Evolutionary conservation across 2,329 filamentous ascomycete genomes (phyloP).

Genomic region (Alternaria alternata): DNA sequence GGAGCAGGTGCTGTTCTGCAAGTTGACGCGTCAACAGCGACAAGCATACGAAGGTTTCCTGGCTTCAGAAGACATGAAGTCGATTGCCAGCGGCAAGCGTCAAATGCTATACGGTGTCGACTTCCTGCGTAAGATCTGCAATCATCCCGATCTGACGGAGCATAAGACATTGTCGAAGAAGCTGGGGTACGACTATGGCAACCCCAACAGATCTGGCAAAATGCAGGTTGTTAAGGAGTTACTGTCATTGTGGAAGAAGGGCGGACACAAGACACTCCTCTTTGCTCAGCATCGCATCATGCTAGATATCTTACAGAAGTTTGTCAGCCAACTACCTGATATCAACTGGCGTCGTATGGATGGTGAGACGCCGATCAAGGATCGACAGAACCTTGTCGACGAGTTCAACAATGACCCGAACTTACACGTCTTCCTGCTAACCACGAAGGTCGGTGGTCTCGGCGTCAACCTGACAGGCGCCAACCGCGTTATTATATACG

Average conservation of each 20-base stretch:
- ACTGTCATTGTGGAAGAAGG: slow-evolving; percentile 85
- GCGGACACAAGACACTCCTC: slow-evolving; percentile 92
- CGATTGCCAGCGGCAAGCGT: slow-evolving; percentile 76
- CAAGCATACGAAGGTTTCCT: slow-evolving; percentile 84
- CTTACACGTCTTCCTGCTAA: slow-evolving; percentile 88
- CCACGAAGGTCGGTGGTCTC: slow-evolving; percentile 92
- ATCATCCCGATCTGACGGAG: slow-evolving; percentile 89
- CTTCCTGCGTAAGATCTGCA: slow-evolving; percentile 93
- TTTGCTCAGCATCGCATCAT: slow-evolving; percentile 95
- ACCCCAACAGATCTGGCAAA: slow-evolving; percentile 83
- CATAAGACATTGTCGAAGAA: slow-evolving; percentile 67
- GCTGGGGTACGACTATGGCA: slow-evolving; percentile 78
- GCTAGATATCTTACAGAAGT: slow-evolving; percentile 90
- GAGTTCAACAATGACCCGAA: slow-evolving; percentile 84
- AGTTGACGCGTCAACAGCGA: slow-evolving; percentile 80
- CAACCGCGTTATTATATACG: slow-evolving; percentile 95
- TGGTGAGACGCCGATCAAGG: slow-evolving; percentile 85
- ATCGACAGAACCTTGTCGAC: slow-evolving; percentile 89
- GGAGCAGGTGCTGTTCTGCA: slow-evolving; percentile 95
- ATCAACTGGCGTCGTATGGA: slow-evolving; percentile 92
- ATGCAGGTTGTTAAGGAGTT: slow-evolving; percentile 93
- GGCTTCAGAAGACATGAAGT: slow-evolving; percentile 82
- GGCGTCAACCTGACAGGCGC: slow-evolving; percentile 95
- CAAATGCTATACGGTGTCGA: slow-evolving; percentile 91
- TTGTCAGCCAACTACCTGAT: slow-evolving; percentile 71